A percentile compares a stretch with the other conserved stretches of the same genome.
These are phyloP conservation scores for Acer negundo DNA, from an alignment of 345 rosid species.

Conservation along the genomic window DNA sequence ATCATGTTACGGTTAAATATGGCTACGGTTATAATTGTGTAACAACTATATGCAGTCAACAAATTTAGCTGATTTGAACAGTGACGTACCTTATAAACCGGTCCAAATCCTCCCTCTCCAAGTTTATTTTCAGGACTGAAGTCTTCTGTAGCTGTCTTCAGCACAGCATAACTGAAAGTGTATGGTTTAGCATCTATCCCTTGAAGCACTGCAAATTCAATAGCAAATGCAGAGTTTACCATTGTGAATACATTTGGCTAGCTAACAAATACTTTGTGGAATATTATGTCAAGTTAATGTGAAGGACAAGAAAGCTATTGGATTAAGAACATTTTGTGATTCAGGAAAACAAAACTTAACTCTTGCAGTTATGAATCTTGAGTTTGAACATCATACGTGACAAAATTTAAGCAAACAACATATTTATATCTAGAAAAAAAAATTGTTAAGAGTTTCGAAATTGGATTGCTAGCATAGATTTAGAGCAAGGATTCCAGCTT, in stretches of 20 bases:
- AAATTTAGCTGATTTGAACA: constrained; percentile 13
- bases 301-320: neutral
- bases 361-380: too few species aligned
- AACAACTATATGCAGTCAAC: too few species aligned
- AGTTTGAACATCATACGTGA: too few species aligned
- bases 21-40: neutral
- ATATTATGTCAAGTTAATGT: neutral
- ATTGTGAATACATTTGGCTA: neutral
- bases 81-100: constrained; percentile 60
- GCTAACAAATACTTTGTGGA: neutral
- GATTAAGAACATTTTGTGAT: neutral
- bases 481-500: neutral
- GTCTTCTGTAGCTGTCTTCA: constrained; percentile 11
- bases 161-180: constrained; percentile 18
- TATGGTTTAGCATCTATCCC: constrained; percentile 22
- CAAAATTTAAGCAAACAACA: too few species aligned
- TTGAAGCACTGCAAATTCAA: constrained; percentile 23
- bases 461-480: neutral
- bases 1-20: neutral
- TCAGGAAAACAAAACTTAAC: neutral
- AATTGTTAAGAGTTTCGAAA: neutral
- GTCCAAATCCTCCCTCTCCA: constrained; percentile 90
- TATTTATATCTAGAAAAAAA: neutral
- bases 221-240: neutral
- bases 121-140: constrained; percentile 10